Evolutionary conservation across 1,139 yeast genomes (phyloP).

Genomic region (Candida anutae): DNA sequence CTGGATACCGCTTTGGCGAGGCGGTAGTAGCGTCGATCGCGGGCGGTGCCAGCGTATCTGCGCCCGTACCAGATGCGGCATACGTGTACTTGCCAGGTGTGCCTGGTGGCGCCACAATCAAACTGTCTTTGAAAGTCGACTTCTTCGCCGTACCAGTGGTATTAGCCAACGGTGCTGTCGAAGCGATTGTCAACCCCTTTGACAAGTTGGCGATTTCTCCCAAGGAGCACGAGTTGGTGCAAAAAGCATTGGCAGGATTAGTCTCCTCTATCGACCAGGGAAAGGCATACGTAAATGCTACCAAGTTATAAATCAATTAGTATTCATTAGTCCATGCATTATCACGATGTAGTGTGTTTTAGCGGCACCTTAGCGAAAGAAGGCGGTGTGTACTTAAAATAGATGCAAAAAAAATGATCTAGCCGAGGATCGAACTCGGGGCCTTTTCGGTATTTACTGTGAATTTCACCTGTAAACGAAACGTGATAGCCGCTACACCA

Average conservation of each 20-base stretch:
- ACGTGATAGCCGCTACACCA: conserved; percentile 18
- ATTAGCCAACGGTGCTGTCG: conserved; percentile 43
- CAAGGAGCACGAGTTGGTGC: conserved; percentile 40
- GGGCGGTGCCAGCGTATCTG: conserved; percentile 16
- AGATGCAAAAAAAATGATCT: conserved; percentile 8
- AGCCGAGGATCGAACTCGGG: conserved; percentile 17
- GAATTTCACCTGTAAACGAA: conserved; percentile 13
- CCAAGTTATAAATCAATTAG: conserved; percentile 30
- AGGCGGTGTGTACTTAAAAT: too few relatives aligned
- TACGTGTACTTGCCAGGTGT: conserved; percentile 55
- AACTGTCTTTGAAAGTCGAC: conserved; percentile 31
- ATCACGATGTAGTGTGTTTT: too few relatives aligned
- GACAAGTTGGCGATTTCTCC: conserved; percentile 26
- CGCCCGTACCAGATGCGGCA: conserved; percentile 44
- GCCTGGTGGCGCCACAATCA: conserved; percentile 40
- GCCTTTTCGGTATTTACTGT: conserved; percentile 16
- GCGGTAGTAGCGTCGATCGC: conserved; percentile 37
- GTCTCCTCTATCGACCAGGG: conserved; percentile 55
- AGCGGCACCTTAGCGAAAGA: too few relatives aligned
- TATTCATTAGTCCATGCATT: too few relatives aligned
- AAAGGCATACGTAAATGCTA: conserved; percentile 43
- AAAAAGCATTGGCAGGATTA: conserved; percentile 48
- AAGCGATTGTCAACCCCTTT: conserved; percentile 38
- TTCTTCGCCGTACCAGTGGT: conserved; percentile 59
- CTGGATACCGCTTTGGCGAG: conserved; percentile 63